Base-by-base conservation (phyloP, 495 filamentous ascomycete genomes). In the Cladorrhinum samala region DNA sequence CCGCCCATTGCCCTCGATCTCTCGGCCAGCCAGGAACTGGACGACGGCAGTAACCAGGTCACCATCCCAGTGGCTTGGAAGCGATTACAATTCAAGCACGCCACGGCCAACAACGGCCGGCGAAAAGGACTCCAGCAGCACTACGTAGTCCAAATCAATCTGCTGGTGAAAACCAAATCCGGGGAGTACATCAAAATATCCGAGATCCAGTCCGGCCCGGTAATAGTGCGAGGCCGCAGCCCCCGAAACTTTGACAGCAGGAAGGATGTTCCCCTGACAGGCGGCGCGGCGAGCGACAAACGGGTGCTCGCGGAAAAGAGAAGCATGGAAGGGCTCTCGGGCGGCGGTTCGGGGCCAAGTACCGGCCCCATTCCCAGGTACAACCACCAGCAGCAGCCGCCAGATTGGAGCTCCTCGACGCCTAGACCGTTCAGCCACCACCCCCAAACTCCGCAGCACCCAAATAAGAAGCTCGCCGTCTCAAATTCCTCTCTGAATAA, bases 21-120 rank as follows among this genome's bases (percentile, higher is more conserved):
- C 60, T 74, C 71, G 27, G 80, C 79, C 33, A 86, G 85, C 7
- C 87, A 89, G 54, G 74, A 76, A 50, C 56, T 76, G 27, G 27
- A 33, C 1, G 89, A 95, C 44, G 62, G 55, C 1, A 73, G 86
- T 52, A 86, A 90, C 57, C 77, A 85, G 8, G 82, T 91, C 37
- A 86, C 83, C 58, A 81, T 87, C 19, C 87, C 88, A 2, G 85
- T 95, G 38, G 82, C 87, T 16, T 96, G 90, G 90, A 95, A 94
- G 68, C 77, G 91, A 17, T 71, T 96, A 48, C 91, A 96, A 65
- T 96, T 96, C 62, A 87, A 91, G 50, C 88, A 91, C 43, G 91
- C 91, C 2, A 96, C 91, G 6, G 91, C 91, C 19, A 89, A 89
- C 64, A 89, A 89, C 52, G 86, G 86, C 11, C 83, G 83, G 25